Conservation (phyloP, 2,329 filamentous ascomycete species). For the Pyricularia grisea region DNA sequence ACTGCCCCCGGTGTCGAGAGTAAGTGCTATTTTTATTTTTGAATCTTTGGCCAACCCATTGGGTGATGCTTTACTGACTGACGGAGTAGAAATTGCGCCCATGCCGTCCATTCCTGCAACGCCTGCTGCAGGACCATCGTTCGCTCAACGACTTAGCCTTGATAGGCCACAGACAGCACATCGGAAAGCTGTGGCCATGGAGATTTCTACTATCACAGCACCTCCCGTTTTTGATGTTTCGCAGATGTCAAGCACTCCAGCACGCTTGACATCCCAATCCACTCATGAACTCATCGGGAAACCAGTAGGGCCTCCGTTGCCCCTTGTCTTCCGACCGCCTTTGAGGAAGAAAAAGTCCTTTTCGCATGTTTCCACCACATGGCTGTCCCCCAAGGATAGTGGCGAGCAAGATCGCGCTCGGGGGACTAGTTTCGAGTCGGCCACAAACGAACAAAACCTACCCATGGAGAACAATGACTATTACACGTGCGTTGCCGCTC, state of each 20-base stretch:
- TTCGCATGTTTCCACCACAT: conserved; percentile 48
- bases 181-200: conserved; percentile 12
- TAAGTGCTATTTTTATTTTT: conserved; percentile 9
- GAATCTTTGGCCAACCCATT: conserved; percentile 3
- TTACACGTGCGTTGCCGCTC: conserved; percentile 43
- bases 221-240: conserved; percentile 10
- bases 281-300: conserved; percentile 20
- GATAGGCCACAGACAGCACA: conserved; percentile 30
- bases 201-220: conserved; percentile 7
- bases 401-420: conserved; percentile 21
- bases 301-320: conserved; percentile 44
- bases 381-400: conserved; percentile 32
- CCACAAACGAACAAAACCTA: conserved; percentile 46
- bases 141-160: conserved; percentile 43
- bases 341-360: conserved; percentile 60
- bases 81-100: conserved; percentile 31
- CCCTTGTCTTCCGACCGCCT: conserved; percentile 48
- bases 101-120: conserved; percentile 49
- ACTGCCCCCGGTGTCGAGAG: conserved; percentile 34
- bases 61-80: background rate
- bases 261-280: conserved; percentile 13
- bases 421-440: conserved; percentile 34
- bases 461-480: conserved; percentile 44
- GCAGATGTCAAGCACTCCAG: background rate
- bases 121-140: conserved; percentile 47